Conservation (phyloP, 2,329 filamentous ascomycete species). For the Fusarium austroafricanum region DNA sequence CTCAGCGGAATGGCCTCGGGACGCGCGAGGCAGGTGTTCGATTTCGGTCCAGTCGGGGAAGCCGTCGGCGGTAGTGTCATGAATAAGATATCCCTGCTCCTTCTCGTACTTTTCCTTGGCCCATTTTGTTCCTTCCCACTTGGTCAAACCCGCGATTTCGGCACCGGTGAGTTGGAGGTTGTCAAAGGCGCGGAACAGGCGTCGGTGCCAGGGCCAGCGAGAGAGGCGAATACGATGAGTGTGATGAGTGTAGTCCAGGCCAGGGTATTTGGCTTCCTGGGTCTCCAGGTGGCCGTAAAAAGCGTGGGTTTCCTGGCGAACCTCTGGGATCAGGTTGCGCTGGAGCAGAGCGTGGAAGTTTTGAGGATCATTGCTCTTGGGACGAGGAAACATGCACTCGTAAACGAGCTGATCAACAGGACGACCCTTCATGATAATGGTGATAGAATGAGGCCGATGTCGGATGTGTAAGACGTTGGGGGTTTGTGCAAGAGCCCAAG, state of each 20-base stretch:
- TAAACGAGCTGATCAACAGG: constrained; percentile 79
- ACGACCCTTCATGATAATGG: constrained; percentile 73
- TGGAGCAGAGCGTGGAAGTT: constrained; percentile 78
- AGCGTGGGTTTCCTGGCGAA: constrained; percentile 80
- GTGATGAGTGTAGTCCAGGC: constrained; percentile 79
- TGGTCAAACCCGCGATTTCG: constrained; percentile 78
- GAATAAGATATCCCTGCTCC: constrained; percentile 76
- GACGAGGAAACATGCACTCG: constrained; percentile 77
- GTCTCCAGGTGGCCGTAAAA: constrained; percentile 85
- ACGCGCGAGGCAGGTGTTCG: constrained; percentile 30
- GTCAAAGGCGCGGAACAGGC: constrained; percentile 82
- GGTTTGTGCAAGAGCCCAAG: background rate
- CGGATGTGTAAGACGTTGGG: background rate
- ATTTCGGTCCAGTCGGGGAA: constrained; percentile 67
- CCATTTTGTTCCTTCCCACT: constrained; percentile 88
- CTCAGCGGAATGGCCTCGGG: constrained; percentile 23
- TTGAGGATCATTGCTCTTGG: constrained; percentile 74
- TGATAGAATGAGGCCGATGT: constrained; percentile 1
- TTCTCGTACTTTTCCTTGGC: constrained; percentile 83
- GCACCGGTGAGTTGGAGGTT: constrained; percentile 72
- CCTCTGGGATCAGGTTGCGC: constrained; percentile 78
- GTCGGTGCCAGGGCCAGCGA: constrained; percentile 80
- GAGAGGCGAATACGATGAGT: constrained; percentile 82
- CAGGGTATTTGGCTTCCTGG: constrained; percentile 83
- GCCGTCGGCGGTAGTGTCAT: constrained; percentile 77